Evolutionary conservation across 768 basidiomycete genomes (phyloP).

Genomic region (Lepiota venenata): DNA sequence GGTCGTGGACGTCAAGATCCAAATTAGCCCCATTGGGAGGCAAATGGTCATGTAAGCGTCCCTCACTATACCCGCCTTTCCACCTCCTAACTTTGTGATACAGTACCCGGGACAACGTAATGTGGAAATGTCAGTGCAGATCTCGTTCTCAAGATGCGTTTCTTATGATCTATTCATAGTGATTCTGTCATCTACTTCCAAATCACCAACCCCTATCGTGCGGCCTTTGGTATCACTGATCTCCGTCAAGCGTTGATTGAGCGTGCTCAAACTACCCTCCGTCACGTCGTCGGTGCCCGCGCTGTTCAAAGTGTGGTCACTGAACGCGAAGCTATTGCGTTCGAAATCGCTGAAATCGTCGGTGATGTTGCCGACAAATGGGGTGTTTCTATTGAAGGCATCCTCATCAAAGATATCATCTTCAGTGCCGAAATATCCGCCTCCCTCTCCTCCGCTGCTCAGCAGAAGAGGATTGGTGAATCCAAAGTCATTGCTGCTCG

Average conservation of each 20-base stretch:
- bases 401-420: slow-evolving; percentile 93
- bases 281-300: slow-evolving; percentile 95
- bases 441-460: slow-evolving; percentile 91
- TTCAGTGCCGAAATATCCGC: slow-evolving; percentile 89
- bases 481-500: slow-evolving; percentile 94
- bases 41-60: slow-evolving; percentile 73
- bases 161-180: slow-evolving; percentile 33
- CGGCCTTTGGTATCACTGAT: slow-evolving; percentile 91
- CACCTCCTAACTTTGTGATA: slow-evolving; percentile 13
- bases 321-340: slow-evolving; percentile 94
- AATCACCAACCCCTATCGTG: slow-evolving; percentile 86
- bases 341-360: slow-evolving; percentile 96
- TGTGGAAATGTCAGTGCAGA: slow-evolving; percentile 74
- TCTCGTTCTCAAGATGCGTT: not conserved
- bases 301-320: slow-evolving; percentile 96
- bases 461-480: slow-evolving; percentile 96
- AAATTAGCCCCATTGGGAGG: slow-evolving; percentile 83
- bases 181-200: slow-evolving; percentile 95
- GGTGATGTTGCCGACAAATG: slow-evolving; percentile 91
- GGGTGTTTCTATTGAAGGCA: slow-evolving; percentile 96
- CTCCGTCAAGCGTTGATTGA: slow-evolving; percentile 82
- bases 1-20: slow-evolving; percentile 93
- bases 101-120: slow-evolving; percentile 91
- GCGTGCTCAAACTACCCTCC: slow-evolving; percentile 89
- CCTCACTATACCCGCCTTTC: not conserved